Evolutionary conservation across 78 protist species (phyloP).

Genomic region (Isochrysis galbana): DNA sequence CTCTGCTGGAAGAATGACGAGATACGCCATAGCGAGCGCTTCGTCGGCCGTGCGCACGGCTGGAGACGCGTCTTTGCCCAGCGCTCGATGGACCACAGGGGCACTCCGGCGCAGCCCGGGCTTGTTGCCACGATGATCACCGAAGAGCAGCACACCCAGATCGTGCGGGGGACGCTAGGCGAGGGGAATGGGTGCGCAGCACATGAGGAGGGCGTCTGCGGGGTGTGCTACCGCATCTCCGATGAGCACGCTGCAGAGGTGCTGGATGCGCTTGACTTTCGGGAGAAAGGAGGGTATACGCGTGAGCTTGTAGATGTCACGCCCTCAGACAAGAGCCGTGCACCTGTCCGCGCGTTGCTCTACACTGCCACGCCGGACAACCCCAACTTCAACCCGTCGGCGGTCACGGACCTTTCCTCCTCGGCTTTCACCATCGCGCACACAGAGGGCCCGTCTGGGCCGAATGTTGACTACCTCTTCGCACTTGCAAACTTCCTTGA

Average conservation of each 20-base stretch:
- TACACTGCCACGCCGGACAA: conserved; percentile 56
- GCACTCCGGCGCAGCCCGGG: not conserved
- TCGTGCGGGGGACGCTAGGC: not conserved
- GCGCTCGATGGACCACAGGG: not conserved
- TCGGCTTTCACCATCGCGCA: conserved; percentile 45
- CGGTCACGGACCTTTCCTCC: conserved; percentile 16
- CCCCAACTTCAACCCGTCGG: conserved; percentile 29
- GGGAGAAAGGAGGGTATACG: conserved; percentile 71
- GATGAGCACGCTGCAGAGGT: conserved; percentile 45
- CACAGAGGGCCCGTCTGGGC: conserved; percentile 60
- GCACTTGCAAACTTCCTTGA: conserved; percentile 44
- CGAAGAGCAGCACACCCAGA: not conserved
- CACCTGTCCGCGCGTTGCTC: conserved; percentile 52
- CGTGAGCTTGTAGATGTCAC: conserved; percentile 49
- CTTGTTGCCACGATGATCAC: not conserved
- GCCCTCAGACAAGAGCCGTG: not conserved
- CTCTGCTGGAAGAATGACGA: not conserved
- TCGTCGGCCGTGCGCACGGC: not conserved
- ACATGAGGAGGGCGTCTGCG: conserved; percentile 54
- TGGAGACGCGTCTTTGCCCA: not conserved
- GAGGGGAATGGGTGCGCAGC: no score
- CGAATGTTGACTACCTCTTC: conserved; percentile 59
- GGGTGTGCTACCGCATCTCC: conserved; percentile 51
- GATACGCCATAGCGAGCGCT: not conserved
- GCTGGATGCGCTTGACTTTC: conserved; percentile 56